These are phyloP conservation scores for Boletus tomentosulus DNA, from an alignment of 768 basidiomycete species.

Conservation along the genomic window DNA sequence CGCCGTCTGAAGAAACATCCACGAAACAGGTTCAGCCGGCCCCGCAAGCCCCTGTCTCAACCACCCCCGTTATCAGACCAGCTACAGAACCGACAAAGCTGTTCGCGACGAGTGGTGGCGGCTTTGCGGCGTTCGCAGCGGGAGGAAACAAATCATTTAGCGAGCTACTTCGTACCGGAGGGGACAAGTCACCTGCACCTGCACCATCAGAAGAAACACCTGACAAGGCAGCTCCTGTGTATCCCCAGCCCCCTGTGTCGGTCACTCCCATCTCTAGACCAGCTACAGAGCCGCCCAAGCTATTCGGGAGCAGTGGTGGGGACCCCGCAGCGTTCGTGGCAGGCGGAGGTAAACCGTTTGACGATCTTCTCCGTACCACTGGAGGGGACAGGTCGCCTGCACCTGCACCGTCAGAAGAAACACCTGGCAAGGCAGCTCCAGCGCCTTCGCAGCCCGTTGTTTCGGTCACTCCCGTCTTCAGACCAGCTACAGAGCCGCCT, in stretches of 20 bases:
- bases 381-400: neutral
- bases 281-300: neutral
- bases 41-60: neutral
- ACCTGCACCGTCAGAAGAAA: neutral
- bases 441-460: neutral
- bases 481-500: neutral
- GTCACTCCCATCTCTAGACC: neutral
- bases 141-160: neutral
- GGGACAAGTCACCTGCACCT: neutral
- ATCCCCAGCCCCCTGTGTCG: neutral
- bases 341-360: neutral
- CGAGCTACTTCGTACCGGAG: neutral
- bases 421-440: neutral
- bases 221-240: neutral
- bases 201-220: neutral
- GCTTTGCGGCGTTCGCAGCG: neutral
- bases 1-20: conserved; percentile 16
- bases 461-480: neutral
- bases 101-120: neutral
- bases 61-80: neutral
- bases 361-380: neutral
- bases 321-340: neutral
- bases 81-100: neutral
- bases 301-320: neutral
- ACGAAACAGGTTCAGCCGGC: neutral